Base-by-base conservation (phyloP, 768 basidiomycete genomes). In the Gloeopeniophorella convolvens region DNA sequence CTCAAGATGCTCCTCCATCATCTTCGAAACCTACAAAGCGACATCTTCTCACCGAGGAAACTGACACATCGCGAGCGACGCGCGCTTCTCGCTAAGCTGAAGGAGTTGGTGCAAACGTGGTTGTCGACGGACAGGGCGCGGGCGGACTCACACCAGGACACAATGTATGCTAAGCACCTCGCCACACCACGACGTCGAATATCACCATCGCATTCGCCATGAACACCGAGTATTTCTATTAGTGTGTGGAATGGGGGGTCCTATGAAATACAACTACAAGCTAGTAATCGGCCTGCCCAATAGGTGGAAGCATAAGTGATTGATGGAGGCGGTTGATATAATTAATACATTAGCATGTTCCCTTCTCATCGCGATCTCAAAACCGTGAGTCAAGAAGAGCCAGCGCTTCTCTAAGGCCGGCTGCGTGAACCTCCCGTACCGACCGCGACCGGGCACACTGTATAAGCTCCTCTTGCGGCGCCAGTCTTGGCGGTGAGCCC, bases 401-500 rank as follows among this genome's bases (percentile, higher is more conserved):
- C 20, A 91, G 66, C 5, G 88, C 89, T 56, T 89, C 84, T 44
- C 72, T 77, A 24, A 92, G 84, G 15, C 79, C 85, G 49, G 85
- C 83, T 15, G 80, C 70, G 53, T 79, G 78, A 12, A 91, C 89
- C 62, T 85, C 79, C 20, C 78, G 77, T 39, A 86, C 64, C 10
- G 68, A 65, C 50, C 73, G 72, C 16, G 46, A 24, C 43, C 73
- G 76, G n/a, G 82, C 82, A 62, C 83, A 85, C 53, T 74, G 73
- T 32, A 82, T 64, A 33, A 81, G 65, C 6, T 83, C 70, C 35
- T 84, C 81, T 53, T 83, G 76, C 3, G 82, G 79, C 3, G 79
- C 78, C 24, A 83, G 68, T 41, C 66, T 72, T 4, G 76, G 75
- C 4, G 80, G 75, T 10, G 77, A 68, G 24, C 68, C 62, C 23